Base-by-base conservation (phyloP, 2,329 filamentous ascomycete genomes). In the Sphaerulina populicola region DNA sequence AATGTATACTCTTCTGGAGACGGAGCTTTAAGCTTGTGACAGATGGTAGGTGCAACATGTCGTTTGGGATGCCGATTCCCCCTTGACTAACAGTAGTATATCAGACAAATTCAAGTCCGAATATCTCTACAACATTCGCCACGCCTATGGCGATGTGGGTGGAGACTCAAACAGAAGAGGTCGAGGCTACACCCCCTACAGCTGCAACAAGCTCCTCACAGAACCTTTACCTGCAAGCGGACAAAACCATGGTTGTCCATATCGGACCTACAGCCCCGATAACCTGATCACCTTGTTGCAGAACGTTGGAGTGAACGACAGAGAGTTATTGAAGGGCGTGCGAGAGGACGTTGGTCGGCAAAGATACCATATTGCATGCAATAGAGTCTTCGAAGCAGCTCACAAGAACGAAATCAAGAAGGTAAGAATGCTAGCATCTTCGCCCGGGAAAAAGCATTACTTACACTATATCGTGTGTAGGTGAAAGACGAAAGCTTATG, bases 61-160 rank as follows among this genome's bases (percentile, higher is more conserved):
- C 23, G 23, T 27, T 7, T 7, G 4, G 23, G 23, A 5, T 21
- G 39, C 27, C 10, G n/a, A n/a, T 6, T 56, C 40, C 10, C 36
- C 6, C 4, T 48, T 15, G n/a, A 39, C 23, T 48, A 37, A 41
- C 18, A 7, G 10, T 18, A 12, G 36, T 6, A 27, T 12, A 31
- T 7, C 54, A 67, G 91, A 97, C 63, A 84, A 84, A 33, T 98
- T 97, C 77, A 94, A 94, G 71, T 97, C 96, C 66, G 89, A 96
- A 66, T 97, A 98, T 72, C 80, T 86, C 40, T 98, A 98, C 77
- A 97, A 98, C 67, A 81, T 97, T 52, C 86, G 90, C n/a, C 91
- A 98, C 76, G 71, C 77, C 0, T 98, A 97, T 68, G 93, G 93
- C 59, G 91, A 97, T 63, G 93, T 97, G 0, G 93, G 93, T 49